Evolutionary conservation across 331 rosid genomes (phyloP), one percentile per base, ranked within the genome.

Genomic region (Pyrus hybrid): DNA sequence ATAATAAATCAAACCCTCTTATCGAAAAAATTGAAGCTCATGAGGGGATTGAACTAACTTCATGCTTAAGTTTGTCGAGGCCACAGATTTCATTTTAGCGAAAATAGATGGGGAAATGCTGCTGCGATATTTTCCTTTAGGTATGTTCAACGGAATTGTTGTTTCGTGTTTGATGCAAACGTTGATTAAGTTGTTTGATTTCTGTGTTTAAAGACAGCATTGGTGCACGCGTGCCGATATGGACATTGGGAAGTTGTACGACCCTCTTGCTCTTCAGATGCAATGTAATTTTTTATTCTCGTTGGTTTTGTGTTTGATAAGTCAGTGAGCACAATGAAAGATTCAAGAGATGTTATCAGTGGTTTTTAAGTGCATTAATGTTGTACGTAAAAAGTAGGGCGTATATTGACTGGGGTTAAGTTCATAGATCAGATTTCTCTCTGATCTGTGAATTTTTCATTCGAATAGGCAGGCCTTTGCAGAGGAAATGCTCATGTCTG

Each of bases 221-320:
- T 94, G 95, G 92, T 94, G 99, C 99, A 92, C 90, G 99, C 99
- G 5, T 94, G 97, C 89, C 88, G 97, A 80, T 94, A 90, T 82
- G 97, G 99, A 45, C 97, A 94, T 76, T 94, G 99, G 99, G 97
- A 92, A 84, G 97, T 92, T 83, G 91, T 90, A 68, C 97, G 76
- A 90, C 96, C 73, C 99, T 94, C 79, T 77, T 92, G 69, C 90
- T 94, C 73, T 90, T 85, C 84, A 80, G 89, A 87, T 94, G 99
- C 89, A 94, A 94, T 67, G 97, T 94, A 73, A 80, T 80, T 80
- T 26, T 14, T 11, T 2, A 18, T 41, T 41, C 28, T 26, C 28
- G 3, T 26, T 35, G 33, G 7, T 41, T 41, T 41, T 41, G 13
- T 11, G 47, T 41, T 41, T 41, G 47, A 11, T 41, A 11, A 41